Evolutionary conservation across 176 grass and related monocot genomes (phyloP).

Genomic region (Oryza officinalis): DNA sequence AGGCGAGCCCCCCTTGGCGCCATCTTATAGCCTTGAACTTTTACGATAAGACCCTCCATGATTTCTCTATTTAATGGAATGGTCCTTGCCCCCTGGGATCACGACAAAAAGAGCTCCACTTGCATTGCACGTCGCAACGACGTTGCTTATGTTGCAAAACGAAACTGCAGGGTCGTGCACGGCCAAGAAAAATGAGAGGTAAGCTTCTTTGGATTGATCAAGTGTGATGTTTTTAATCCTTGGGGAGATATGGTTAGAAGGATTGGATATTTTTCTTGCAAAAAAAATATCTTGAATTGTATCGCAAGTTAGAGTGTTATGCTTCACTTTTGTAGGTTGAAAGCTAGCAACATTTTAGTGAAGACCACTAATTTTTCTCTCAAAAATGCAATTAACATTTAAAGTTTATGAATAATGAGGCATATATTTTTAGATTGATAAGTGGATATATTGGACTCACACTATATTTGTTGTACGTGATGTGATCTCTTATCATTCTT

Average conservation of each 20-base stretch:
- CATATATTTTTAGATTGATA: neutral
- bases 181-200: neutral
- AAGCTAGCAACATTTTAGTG: neutral
- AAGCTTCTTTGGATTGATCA: neutral
- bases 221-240: neutral
- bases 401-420: neutral
- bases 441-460: too few species aligned
- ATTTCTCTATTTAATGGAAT: neutral
- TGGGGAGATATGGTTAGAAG: neutral
- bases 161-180: neutral
- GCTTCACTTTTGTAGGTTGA: neutral
- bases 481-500: neutral
- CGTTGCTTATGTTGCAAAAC: neutral
- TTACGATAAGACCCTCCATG: neutral
- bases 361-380: neutral
- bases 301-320: neutral
- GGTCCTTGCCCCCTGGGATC: slow-evolving; percentile 1
- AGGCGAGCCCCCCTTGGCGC: neutral
- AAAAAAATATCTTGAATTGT: neutral
- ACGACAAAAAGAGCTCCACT: slow-evolving; percentile 18
- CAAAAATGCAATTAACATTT: neutral
- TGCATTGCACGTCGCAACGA: neutral
- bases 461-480: neutral
- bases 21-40: slow-evolving; percentile 23
- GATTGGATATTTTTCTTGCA: neutral